phyloP scores from a whole-genome alignment of 2,329 filamentous ascomycete species.

The Clonostachys byssicola region DNA sequence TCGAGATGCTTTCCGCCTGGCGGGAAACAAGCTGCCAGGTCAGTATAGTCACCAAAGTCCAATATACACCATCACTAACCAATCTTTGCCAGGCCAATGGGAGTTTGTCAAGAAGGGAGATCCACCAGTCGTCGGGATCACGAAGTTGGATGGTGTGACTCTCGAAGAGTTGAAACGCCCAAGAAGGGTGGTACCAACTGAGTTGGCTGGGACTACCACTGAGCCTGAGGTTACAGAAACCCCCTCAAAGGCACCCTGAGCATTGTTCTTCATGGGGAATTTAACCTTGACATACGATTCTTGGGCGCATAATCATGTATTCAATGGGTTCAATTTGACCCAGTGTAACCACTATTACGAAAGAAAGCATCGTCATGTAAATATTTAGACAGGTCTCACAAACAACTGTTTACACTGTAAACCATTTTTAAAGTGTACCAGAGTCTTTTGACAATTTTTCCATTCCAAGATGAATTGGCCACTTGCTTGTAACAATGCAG shows the following conservation, averaged over 20 bases:
- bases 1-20: constrained; percentile 87
- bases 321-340: no score
- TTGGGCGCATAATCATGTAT: no score
- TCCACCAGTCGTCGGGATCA: constrained; percentile 84
- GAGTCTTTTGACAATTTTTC: no score
- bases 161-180: constrained; percentile 80
- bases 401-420: neutral
- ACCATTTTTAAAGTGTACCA: neutral
- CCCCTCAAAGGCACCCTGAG: no score
- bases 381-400: neutral
- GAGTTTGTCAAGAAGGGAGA: constrained; percentile 95
- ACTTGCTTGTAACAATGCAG: neutral
- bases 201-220: neutral
- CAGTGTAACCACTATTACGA: no score
- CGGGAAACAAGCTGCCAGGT: constrained; percentile 93
- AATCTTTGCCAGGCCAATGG: constrained; percentile 45
- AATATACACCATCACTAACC: constrained; percentile 28
- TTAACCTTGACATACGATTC: no score
- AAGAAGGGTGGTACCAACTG: constrained; percentile 58
- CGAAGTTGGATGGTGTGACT: constrained; percentile 82
- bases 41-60: constrained; percentile 21
- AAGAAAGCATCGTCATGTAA: no score
- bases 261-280: no score
- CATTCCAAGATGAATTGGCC: no score
- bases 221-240: no score